These are phyloP conservation scores for Saksenaea vasiformis DNA, from an alignment of 371 early-diverging fungal species.

Conservation along the genomic window DNA sequence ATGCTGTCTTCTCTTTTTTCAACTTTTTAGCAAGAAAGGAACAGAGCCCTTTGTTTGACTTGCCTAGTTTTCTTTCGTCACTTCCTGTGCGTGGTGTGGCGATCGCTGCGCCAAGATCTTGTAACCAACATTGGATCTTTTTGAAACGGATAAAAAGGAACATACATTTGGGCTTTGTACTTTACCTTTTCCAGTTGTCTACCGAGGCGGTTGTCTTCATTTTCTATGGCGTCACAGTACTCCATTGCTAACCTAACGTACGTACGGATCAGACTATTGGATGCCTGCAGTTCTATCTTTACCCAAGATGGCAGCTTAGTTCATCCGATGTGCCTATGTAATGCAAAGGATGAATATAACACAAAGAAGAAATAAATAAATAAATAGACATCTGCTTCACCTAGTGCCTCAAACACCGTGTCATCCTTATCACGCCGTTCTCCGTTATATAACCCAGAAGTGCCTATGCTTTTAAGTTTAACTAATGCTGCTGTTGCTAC, in stretches of 20 bases:
- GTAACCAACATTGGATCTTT: conserved; percentile 87
- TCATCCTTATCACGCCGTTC: conserved; percentile 88
- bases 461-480: conserved; percentile 47
- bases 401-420: conserved; percentile 88
- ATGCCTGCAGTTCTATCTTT: conserved; percentile 12
- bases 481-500: not conserved
- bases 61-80: conserved; percentile 55
- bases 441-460: conserved; percentile 88
- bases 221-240: conserved; percentile 53
- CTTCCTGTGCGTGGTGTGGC: conserved; percentile 83
- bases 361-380: too few species aligned
- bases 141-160: not conserved
- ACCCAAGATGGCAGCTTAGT: conserved; percentile 51
- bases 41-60: not conserved
- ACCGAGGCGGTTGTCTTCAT: conserved; percentile 52
- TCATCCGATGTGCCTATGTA: conserved; percentile 60
- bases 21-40: not conserved
- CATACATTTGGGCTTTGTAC: too few species aligned
- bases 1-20: not conserved
- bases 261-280: not conserved
- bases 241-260: conserved; percentile 65
- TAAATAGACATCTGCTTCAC: conserved; percentile 35
- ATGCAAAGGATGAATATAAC: too few species aligned
- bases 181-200: conserved; percentile 65
- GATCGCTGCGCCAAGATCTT: conserved; percentile 88